Evolutionary conservation across 1,284 basidiomycete species (phyloP).

Genomic region (Pholiota adiposa): DNA sequence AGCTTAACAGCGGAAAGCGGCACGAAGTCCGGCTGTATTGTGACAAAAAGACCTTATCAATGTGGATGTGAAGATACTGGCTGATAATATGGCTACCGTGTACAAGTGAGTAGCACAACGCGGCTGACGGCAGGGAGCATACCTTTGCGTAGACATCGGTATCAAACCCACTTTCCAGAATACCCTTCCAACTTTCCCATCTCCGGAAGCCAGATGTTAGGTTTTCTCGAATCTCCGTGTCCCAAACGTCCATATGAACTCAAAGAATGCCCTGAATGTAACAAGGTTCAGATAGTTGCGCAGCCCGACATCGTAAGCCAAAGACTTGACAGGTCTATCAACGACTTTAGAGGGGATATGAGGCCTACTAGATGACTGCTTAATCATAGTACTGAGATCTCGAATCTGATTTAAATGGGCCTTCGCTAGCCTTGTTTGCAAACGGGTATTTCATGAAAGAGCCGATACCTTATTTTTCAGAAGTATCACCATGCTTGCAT

Average conservation of each 20-base stretch:
- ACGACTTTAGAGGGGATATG: no score
- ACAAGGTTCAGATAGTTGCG: no score
- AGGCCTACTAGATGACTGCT: no score
- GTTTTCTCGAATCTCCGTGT: neutral
- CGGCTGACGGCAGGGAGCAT: neutral
- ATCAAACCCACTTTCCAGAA: neutral
- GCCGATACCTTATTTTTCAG: no score
- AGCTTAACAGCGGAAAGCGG: neutral
- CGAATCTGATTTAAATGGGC: no score
- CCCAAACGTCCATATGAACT: neutral
- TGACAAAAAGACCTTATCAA: neutral
- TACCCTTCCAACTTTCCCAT: neutral
- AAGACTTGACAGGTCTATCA: no score
- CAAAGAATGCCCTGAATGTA: no score
- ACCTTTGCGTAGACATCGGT: neutral
- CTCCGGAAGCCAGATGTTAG: neutral
- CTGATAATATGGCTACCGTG: neutral
- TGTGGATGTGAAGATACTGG: neutral
- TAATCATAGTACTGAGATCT: no score
- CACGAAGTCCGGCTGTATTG: neutral
- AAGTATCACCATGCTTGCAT: no score
- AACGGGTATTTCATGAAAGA: no score
- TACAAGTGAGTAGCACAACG: neutral
- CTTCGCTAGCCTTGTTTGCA: no score
- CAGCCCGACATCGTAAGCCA: no score